These are phyloP conservation scores for Zymoseptoria passerinii DNA, from an alignment of 2,329 filamentous ascomycete genomes.

Conservation along the genomic window DNA sequence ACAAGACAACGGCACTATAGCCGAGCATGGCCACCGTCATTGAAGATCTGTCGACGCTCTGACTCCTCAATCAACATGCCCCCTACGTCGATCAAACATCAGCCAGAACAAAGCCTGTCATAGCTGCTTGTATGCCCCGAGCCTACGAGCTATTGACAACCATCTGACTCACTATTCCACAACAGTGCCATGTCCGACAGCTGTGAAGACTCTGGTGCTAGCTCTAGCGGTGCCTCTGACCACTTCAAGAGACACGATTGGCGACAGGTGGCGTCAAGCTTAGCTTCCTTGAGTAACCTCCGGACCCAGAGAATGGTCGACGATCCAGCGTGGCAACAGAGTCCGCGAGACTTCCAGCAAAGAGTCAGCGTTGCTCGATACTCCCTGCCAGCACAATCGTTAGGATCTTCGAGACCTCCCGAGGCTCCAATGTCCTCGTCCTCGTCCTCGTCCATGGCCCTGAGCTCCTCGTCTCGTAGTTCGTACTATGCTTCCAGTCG, in stretches of 20 bases:
- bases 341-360: not conserved
- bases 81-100: not conserved
- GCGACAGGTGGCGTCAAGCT: slow-evolving; percentile 1
- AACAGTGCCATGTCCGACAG: not conserved
- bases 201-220: not conserved
- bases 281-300: not conserved
- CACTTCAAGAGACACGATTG: not conserved
- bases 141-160: not conserved
- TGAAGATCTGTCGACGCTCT: not conserved
- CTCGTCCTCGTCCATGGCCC: not conserved
- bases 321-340: not conserved
- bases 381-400: slow-evolving; percentile 1
- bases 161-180: not conserved
- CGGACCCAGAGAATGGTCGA: not conserved
- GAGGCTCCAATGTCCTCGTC: slow-evolving; percentile 1
- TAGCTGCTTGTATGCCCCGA: not conserved
- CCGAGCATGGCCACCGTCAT: not conserved
- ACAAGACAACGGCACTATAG: not conserved
- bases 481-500: not conserved
- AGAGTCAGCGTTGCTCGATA: not conserved
- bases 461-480: not conserved
- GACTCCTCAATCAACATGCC: not conserved
- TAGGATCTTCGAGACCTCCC: slow-evolving; percentile 1
- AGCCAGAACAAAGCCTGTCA: not conserved
- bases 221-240: not conserved